Evolutionary conservation across 768 basidiomycete species (phyloP).

Genomic region (Mycena vitilis): DNA sequence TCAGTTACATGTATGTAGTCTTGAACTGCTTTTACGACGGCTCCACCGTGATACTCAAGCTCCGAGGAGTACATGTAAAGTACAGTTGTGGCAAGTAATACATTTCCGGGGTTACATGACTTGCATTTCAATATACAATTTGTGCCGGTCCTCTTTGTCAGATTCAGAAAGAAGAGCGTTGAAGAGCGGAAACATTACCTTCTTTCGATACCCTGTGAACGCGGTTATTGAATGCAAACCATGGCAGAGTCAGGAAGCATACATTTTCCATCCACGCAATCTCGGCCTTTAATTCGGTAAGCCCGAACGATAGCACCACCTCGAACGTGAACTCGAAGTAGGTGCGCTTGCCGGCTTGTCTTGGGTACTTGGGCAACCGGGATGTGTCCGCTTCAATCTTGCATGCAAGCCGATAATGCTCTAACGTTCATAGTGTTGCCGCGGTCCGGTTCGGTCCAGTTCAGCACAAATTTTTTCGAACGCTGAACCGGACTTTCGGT

Average conservation of each 20-base stretch:
- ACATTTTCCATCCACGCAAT: conserved; percentile 59
- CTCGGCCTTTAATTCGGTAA: conserved; percentile 60
- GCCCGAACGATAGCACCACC: conserved; percentile 56
- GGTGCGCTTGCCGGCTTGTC: neutral
- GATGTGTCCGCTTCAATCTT: conserved; percentile 32
- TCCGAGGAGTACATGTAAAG: no score
- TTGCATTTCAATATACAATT: conserved; percentile 14
- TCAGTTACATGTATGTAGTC: no score
- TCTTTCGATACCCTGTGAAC: conserved; percentile 44
- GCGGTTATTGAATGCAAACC: neutral
- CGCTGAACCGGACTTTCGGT: no score
- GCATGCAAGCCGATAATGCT: conserved; percentile 2
- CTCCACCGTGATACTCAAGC: no score
- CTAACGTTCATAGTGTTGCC: conserved; percentile 6
- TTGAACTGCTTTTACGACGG: no score
- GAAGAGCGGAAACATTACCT: conserved; percentile 33
- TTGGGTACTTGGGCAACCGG: conserved; percentile 9
- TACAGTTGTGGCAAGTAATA: neutral
- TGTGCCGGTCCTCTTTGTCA: conserved; percentile 43
- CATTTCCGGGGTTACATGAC: neutral
- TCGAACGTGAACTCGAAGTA: conserved; percentile 45
- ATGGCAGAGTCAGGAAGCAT: conserved; percentile 27
- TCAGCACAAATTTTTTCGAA: no score
- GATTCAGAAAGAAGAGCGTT: no score
- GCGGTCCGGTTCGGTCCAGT: no score